A percentile compares a stretch with the other conserved stretches of the same genome.
These are phyloP conservation scores for Blastobotrys proliferans DNA, from an alignment of 1,139 yeast genomes.

Conservation along the genomic window DNA sequence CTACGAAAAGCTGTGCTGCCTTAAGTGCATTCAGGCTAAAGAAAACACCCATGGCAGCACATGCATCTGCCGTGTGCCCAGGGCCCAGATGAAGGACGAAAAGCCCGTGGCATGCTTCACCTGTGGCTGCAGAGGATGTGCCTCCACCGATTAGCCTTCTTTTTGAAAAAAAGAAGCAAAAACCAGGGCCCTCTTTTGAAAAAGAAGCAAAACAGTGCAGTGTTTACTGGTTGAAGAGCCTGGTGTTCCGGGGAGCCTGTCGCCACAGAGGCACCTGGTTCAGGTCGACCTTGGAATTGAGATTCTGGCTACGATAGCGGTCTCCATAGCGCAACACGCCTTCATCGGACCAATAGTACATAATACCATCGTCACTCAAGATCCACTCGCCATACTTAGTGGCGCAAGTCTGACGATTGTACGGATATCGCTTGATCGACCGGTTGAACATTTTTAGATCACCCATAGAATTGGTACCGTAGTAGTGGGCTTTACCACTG, in stretches of 20 bases:
- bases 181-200: no score
- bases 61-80: slow-evolving; percentile 86
- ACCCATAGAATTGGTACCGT: not conserved
- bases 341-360: slow-evolving; percentile 1
- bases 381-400: not conserved
- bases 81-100: slow-evolving; percentile 39
- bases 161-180: no score
- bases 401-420: not conserved
- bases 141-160: slow-evolving; percentile 59
- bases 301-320: not conserved
- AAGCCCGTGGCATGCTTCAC: slow-evolving; percentile 60
- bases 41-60: slow-evolving; percentile 64
- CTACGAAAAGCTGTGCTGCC: slow-evolving; percentile 81
- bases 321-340: slow-evolving; percentile 1
- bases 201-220: no score
- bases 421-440: slow-evolving; percentile 5
- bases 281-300: not conserved
- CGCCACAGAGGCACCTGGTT: not conserved
- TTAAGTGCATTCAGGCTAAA: slow-evolving; percentile 66
- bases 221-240: no score
- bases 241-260: not conserved
- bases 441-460: not conserved
- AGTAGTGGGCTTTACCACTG: no score
- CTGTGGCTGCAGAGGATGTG: slow-evolving; percentile 89
- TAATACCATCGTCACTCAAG: not conserved